phyloP scores from a whole-genome alignment of 148 eudicot species.

The Simmondsia chinensis region DNA sequence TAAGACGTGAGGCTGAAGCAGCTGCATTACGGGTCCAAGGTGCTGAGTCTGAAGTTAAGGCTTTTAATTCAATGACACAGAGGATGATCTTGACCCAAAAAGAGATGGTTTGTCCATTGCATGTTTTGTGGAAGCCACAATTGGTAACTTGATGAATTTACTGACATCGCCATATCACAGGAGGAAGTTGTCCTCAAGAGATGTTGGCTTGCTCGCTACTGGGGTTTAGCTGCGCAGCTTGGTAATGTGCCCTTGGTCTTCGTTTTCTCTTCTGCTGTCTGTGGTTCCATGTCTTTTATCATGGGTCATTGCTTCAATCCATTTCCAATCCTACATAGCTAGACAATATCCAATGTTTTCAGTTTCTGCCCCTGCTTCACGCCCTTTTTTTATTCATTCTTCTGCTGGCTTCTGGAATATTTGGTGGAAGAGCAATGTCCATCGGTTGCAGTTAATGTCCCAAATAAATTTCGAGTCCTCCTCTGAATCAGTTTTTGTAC shows the following conservation, averaged over 20 bases:
- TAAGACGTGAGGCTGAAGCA: slow-evolving; percentile 46
- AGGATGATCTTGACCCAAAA: slow-evolving; percentile 80
- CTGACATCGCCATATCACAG: slow-evolving; percentile 28
- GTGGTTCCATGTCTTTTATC: neutral
- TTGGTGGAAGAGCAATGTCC: too few species aligned
- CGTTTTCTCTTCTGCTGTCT: neutral
- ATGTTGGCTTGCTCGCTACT: slow-evolving; percentile 93
- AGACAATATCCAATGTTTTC: too few species aligned
- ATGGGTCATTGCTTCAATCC: too few species aligned
- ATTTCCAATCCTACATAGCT: neutral
- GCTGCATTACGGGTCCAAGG: slow-evolving; percentile 51
- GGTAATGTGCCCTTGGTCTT: slow-evolving; percentile 31
- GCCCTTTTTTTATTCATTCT: too few species aligned
- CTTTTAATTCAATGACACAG: slow-evolving; percentile 72
- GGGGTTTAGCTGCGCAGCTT: slow-evolving; percentile 78
- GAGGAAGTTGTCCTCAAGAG: slow-evolving; percentile 94
- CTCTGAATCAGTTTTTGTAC: too few species aligned
- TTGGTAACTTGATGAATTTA: slow-evolving; percentile 3
- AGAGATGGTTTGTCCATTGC: slow-evolving; percentile 55
- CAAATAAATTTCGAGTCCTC: too few species aligned
- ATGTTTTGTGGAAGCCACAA: neutral
- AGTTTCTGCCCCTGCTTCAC: too few species aligned
- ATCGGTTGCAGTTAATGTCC: too few species aligned
- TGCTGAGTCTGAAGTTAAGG: slow-evolving; percentile 63
- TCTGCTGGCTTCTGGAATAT: too few species aligned